A percentile compares a stretch with the other conserved stretches of the same genome.
phyloP scores from a whole-genome alignment of 2,329 filamentous ascomycete genomes.

The Monilinia fructigena region DNA sequence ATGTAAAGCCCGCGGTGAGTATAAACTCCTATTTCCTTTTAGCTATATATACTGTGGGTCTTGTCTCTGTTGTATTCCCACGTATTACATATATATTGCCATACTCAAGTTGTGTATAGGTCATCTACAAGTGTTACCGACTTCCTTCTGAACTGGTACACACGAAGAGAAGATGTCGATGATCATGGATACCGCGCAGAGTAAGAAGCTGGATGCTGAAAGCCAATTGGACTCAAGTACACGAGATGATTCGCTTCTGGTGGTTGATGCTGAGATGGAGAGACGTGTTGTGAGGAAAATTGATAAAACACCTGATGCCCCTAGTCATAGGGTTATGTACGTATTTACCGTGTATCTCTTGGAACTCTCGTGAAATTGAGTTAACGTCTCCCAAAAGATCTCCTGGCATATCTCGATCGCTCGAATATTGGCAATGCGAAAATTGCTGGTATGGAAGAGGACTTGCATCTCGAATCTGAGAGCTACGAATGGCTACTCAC shows the following conservation, averaged over 20 bases:
- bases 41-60: background rate
- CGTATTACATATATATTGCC: slow-evolving; percentile 4
- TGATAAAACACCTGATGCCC: slow-evolving; percentile 56
- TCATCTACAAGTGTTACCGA: background rate
- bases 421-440: slow-evolving; percentile 55
- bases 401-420: slow-evolving; percentile 49
- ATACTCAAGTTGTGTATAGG: background rate
- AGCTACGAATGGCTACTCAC: slow-evolving; percentile 44
- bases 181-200: background rate
- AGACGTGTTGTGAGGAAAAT: slow-evolving; percentile 55
- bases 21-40: background rate
- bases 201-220: background rate
- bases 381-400: slow-evolving; percentile 39
- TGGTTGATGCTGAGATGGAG: slow-evolving; percentile 42
- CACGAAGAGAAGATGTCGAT: background rate
- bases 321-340: slow-evolving; percentile 30
- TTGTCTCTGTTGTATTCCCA: background rate
- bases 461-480: slow-evolving; percentile 49
- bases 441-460: slow-evolving; percentile 53
- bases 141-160: background rate
- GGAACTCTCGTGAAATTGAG: background rate
- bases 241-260: background rate
- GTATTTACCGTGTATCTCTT: background rate
- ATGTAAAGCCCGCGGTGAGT: background rate
- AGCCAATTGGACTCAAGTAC: background rate